A percentile compares a stretch with the other conserved stretches of the same genome.
These are phyloP conservation scores for Malbranchea zuffiana DNA, from an alignment of 2,329 filamentous ascomycete genomes.

Conservation along the genomic window DNA sequence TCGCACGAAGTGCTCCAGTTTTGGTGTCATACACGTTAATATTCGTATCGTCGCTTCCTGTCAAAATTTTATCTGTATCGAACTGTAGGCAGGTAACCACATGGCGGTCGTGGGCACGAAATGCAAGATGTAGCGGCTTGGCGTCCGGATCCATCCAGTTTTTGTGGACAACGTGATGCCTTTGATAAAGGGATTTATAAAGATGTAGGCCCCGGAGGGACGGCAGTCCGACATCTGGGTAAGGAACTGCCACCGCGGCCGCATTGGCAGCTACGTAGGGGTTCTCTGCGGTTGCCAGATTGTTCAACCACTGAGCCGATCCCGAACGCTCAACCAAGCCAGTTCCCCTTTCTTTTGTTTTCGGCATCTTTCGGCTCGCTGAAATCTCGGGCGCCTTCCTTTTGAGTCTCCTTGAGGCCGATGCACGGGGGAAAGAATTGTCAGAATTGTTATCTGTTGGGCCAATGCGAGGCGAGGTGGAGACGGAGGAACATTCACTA, in stretches of 20 bases:
- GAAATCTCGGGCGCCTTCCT: conserved; percentile 39
- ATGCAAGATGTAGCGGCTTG: conserved; percentile 83
- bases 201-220: conserved; percentile 76
- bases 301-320: conserved; percentile 37
- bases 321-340: conserved; percentile 32
- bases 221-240: conserved; percentile 67
- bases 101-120: conserved; percentile 89
- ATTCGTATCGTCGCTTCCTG: conserved; percentile 91
- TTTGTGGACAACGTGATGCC: conserved; percentile 79
- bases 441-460: conserved; percentile 20
- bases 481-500: conserved; percentile 23
- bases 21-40: conserved; percentile 98
- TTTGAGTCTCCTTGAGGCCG: conserved; percentile 30
- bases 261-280: conserved; percentile 70
- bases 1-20: conserved; percentile 72
- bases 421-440: conserved; percentile 16
- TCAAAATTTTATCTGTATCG: conserved; percentile 95
- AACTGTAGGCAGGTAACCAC: conserved; percentile 98
- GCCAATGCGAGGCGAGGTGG: conserved; percentile 16
- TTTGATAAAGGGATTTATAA: conserved; percentile 91
- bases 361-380: conserved; percentile 44
- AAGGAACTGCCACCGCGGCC: conserved; percentile 70
- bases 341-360: conserved; percentile 40
- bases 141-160: conserved; percentile 80
- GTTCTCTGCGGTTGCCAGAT: conserved; percentile 53